Percentiles rank a stretch among this genome's conserved stretches.
These are phyloP conservation scores for Purpureocillium lavendulum DNA, from an alignment of 2,329 filamentous ascomycete genomes.

Conservation along the genomic window DNA sequence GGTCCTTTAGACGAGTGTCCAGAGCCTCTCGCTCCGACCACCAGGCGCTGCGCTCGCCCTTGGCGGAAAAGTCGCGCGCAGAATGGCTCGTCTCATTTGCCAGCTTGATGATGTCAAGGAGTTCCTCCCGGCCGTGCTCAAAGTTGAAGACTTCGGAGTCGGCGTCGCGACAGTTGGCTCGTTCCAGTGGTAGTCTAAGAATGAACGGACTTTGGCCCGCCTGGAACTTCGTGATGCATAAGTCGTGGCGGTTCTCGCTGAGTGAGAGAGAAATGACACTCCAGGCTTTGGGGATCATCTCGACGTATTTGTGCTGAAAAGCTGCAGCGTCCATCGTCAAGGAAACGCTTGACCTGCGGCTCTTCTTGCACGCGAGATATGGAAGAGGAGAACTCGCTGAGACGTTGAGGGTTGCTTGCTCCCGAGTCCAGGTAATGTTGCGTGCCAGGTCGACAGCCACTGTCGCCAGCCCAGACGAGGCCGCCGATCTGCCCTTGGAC, in stretches of 20 bases:
- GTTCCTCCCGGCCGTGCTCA: constrained; percentile 66
- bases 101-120: constrained; percentile 71
- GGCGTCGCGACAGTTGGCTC: constrained; percentile 71
- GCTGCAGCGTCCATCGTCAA: constrained; percentile 43
- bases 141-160: constrained; percentile 78
- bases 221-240: constrained; percentile 82
- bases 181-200: constrained; percentile 73
- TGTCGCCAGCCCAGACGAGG: constrained; percentile 49
- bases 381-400: background rate
- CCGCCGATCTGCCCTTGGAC: constrained; percentile 33
- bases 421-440: constrained; percentile 59
- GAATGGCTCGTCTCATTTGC: constrained; percentile 80
- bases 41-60: constrained; percentile 74
- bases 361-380: constrained; percentile 9
- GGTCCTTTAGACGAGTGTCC: constrained; percentile 66
- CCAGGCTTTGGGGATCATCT: constrained; percentile 78
- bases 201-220: constrained; percentile 72
- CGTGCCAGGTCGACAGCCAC: constrained; percentile 62
- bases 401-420: constrained; percentile 48
- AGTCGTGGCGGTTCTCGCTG: constrained; percentile 72
- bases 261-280: constrained; percentile 78
- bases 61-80: constrained; percentile 60
- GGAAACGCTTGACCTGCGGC: constrained; percentile 28
- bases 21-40: constrained; percentile 79
- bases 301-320: constrained; percentile 75